Percentiles rank a stretch among this genome's conserved stretches.
phyloP scores from a whole-genome alignment of 164 flowering plant genomes.

The Aristolochia californica region DNA sequence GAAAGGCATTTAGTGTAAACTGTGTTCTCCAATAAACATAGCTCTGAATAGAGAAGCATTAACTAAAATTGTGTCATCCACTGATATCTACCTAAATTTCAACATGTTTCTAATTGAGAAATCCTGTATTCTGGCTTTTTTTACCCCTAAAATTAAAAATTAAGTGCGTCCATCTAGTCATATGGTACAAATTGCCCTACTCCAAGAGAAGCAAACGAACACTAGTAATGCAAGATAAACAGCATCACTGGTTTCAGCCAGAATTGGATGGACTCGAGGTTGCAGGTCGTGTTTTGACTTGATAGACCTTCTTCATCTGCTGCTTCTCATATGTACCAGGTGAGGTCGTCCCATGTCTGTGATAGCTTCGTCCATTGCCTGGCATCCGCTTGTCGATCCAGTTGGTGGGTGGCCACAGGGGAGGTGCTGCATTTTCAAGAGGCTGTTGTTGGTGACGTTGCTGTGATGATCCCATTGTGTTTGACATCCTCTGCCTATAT shows the following conservation, averaged over 20 bases:
- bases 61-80: too few species aligned
- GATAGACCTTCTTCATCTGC: constrained; percentile 51
- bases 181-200: neutral
- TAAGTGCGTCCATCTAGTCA: neutral
- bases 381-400: constrained; percentile 42
- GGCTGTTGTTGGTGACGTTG: constrained; percentile 7
- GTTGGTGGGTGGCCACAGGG: constrained; percentile 57
- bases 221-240: neutral
- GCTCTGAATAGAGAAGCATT: too few species aligned
- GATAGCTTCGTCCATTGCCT: constrained; percentile 20
- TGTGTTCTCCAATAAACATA: too few species aligned
- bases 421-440: constrained; percentile 21
- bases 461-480: constrained; percentile 9
- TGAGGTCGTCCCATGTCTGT: constrained; percentile 18
- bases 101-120: too few species aligned
- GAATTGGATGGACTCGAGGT: constrained; percentile 13
- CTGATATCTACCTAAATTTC: too few species aligned
- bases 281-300: constrained; percentile 24
- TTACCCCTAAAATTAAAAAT: neutral
- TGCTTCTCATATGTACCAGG: constrained; percentile 30
- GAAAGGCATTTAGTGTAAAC: too few species aligned
- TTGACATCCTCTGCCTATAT: constrained; percentile 17
- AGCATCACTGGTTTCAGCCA: neutral
- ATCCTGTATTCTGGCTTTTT: too few species aligned
- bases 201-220: neutral